Evolutionary conservation across 2,329 filamentous ascomycete genomes (phyloP).

Genomic region (Chaetomium olivaceum): DNA sequence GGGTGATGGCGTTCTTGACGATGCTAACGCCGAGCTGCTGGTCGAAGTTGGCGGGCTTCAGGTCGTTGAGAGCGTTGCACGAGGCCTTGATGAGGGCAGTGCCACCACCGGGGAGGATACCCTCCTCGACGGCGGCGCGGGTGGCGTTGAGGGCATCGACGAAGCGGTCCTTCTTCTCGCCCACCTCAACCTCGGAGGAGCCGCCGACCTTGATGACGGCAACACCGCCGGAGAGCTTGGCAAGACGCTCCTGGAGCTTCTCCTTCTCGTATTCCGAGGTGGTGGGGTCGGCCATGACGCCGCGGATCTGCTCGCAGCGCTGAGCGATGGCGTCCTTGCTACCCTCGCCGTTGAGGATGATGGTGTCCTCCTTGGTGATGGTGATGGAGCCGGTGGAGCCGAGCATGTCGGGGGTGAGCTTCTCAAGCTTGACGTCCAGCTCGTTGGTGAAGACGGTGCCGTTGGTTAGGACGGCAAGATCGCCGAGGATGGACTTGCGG

Average conservation of each 20-base stretch:
- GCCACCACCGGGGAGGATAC: conserved; percentile 97
- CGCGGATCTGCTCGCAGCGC: conserved; percentile 98
- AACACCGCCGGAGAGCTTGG: conserved; percentile 98
- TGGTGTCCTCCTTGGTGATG: conserved; percentile 99
- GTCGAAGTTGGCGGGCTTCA: conserved; percentile 96
- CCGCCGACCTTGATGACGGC: conserved; percentile 99
- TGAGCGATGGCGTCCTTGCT: conserved; percentile 91
- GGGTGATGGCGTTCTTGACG: conserved; percentile 96
- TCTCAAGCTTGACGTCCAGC: conserved; percentile 98
- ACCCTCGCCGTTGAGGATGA: conserved; percentile 95
- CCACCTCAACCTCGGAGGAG: conserved; percentile 95
- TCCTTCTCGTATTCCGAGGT: conserved; percentile 99
- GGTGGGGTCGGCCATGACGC: conserved; percentile 88
- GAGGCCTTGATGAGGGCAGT: conserved; percentile 98
- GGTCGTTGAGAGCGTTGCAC: conserved; percentile 75
- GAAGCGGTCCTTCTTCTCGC: conserved; percentile 99
- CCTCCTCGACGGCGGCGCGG: conserved; percentile 96
- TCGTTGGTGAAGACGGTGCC: conserved; percentile 97
- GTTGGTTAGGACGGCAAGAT: conserved; percentile 93
- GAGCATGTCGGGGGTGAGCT: conserved; percentile 93
- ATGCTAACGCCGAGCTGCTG: conserved; percentile 98
- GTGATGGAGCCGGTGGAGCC: conserved; percentile 97
- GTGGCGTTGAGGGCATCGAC: conserved; percentile 98
- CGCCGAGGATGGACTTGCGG: conserved; percentile 98
- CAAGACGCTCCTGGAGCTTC: conserved; percentile 99